Conservation (phyloP, 2,329 filamentous ascomycete genomes). For the Sporothrix mexicana region DNA sequence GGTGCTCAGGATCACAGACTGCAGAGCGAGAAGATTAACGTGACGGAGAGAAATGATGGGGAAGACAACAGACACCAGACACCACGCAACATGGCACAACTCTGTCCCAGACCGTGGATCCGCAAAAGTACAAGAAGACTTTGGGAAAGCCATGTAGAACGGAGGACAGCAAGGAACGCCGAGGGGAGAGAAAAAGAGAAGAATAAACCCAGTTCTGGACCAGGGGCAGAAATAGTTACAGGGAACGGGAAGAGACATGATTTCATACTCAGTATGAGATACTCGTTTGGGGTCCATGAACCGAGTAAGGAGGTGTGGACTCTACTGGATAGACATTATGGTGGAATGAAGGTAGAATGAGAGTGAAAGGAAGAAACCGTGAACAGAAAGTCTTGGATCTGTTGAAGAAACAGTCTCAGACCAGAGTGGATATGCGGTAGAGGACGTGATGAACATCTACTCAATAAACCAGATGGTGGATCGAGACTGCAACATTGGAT, state of each 20-base stretch:
- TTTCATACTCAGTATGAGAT: background rate
- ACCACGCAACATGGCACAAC: background rate
- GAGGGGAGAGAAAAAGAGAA: background rate
- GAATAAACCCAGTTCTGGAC: background rate
- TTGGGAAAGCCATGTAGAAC: background rate
- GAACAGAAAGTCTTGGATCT: background rate
- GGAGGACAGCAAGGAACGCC: conserved; percentile 7
- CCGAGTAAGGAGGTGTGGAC: conserved; percentile 5
- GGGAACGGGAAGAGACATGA: conserved; percentile 3
- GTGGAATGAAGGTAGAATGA: background rate
- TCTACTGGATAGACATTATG: background rate
- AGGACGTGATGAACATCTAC: background rate
- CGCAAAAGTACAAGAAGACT: background rate
- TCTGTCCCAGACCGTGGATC: conserved; percentile 12
- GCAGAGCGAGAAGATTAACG: conserved; percentile 1
- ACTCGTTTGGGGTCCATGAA: background rate
- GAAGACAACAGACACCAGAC: background rate
- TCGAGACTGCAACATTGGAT: background rate
- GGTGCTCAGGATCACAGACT: background rate
- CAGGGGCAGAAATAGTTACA: background rate
- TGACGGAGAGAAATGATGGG: background rate
- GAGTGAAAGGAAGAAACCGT: background rate
- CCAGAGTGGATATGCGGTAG: background rate
- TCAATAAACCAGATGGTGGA: background rate
- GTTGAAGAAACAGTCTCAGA: conserved; percentile 3